A percentile compares a stretch with the other conserved stretches of the same genome.
These are phyloP conservation scores for Thelonectria olida DNA, from an alignment of 2,329 filamentous ascomycete species.

Conservation along the genomic window DNA sequence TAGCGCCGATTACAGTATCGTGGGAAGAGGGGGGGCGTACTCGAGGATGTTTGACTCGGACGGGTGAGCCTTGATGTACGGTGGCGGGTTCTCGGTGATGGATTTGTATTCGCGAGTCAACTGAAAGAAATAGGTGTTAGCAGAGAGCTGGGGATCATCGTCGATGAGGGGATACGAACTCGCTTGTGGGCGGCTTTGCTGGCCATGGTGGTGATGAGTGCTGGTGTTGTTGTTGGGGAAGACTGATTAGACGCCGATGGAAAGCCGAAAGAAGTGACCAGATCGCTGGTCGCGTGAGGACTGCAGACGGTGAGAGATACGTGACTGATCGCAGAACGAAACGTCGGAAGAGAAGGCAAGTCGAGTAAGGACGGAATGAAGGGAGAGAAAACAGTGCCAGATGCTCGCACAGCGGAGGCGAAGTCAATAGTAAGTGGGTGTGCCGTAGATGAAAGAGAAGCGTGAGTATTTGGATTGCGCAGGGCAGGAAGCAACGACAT, in stretches of 20 bases:
- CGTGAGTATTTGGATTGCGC: conserved; percentile 12
- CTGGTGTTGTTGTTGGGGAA: conserved; percentile 3
- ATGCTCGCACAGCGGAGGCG: conserved; percentile 10
- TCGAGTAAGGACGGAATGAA: conserved; percentile 3
- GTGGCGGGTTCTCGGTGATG: conserved; percentile 79
- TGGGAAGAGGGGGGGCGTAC: conserved; percentile 56
- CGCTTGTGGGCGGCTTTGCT: conserved; percentile 78
- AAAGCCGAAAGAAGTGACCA: conserved; percentile 32
- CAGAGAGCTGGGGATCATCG: neutral
- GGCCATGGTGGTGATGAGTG: conserved; percentile 61
- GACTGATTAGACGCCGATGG: conserved; percentile 3
- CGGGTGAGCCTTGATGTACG: conserved; percentile 88
- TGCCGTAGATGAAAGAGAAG: conserved; percentile 14
- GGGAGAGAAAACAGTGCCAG: conserved; percentile 8
- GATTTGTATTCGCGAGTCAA: conserved; percentile 71
- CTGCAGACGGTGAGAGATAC: neutral
- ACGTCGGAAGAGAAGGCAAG: neutral
- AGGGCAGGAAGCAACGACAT: conserved; percentile 23
- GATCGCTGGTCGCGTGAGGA: conserved; percentile 38
- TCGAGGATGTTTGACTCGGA: conserved; percentile 93
- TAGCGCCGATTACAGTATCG: conserved; percentile 6
- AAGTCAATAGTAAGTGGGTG: conserved; percentile 5
- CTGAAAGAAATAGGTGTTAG: conserved; percentile 47
- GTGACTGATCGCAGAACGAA: neutral
- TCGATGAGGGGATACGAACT: conserved; percentile 54